Evolutionary conservation across 2,329 filamentous ascomycete genomes (phyloP).

Genomic region (Furcasterigmium furcatum): DNA sequence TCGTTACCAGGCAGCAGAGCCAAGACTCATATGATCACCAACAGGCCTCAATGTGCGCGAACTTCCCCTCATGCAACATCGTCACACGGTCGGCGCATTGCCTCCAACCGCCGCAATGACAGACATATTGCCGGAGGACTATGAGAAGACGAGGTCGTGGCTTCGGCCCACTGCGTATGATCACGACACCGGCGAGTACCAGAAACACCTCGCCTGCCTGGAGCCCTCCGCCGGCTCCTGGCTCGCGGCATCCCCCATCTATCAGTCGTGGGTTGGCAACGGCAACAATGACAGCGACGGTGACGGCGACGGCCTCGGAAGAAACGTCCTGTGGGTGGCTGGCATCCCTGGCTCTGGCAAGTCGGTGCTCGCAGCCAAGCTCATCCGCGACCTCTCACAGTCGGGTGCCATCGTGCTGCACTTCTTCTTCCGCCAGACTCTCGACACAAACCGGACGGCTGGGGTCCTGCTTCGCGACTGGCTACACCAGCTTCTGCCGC

Average conservation of each 20-base stretch:
- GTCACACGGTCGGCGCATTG: no score
- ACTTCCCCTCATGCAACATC: no score
- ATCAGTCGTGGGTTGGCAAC: not conserved
- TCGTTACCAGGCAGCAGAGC: no score
- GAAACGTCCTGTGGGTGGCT: not conserved
- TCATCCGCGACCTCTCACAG: not conserved
- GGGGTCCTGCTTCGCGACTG: slow-evolving; percentile 27
- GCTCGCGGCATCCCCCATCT: slow-evolving; percentile 1
- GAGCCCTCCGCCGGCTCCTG: slow-evolving; percentile 14
- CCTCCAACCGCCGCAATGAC: no score
- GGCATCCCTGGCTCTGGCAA: slow-evolving; percentile 31
- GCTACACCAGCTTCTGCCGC: slow-evolving; percentile 25
- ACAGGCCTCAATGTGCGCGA: no score
- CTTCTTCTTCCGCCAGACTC: slow-evolving; percentile 36
- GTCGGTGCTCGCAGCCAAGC: slow-evolving; percentile 5
- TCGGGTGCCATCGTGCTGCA: slow-evolving; percentile 22
- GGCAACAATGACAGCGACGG: not conserved
- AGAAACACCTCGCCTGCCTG: slow-evolving; percentile 17
- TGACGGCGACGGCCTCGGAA: no score
- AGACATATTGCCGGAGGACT: no score
- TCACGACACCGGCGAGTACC: slow-evolving; percentile 19
- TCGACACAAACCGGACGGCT: slow-evolving; percentile 28
- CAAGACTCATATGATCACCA: no score
- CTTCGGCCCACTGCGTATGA: slow-evolving; percentile 23
- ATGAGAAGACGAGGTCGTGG: slow-evolving; percentile 23